Evolutionary conservation across 2,329 filamentous ascomycete genomes (phyloP).

Genomic region (Aspergillus versicolor): DNA sequence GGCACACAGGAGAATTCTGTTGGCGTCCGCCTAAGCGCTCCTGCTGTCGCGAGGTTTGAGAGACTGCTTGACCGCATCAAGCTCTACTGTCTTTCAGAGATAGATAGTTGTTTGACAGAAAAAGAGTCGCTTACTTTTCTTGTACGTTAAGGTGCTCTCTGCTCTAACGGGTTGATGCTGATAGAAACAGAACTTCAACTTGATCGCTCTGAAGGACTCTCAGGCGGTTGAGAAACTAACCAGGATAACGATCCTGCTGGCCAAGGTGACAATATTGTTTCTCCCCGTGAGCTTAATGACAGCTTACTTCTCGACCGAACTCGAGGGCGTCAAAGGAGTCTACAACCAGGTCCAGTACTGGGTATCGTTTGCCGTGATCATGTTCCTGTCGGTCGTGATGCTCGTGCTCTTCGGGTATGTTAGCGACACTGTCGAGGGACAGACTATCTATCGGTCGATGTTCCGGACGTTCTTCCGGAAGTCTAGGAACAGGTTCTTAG

Average conservation of each 20-base stretch:
- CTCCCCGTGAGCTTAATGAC: conserved; percentile 74
- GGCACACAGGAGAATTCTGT: conserved; percentile 28
- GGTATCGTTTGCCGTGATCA: conserved; percentile 64
- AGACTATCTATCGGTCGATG: conserved; percentile 50
- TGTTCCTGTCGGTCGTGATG: conserved; percentile 58
- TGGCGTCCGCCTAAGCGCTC: conserved; percentile 43
- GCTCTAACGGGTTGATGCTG: background rate
- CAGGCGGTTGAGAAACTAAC: conserved; percentile 70
- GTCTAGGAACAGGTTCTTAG: conserved; percentile 29
- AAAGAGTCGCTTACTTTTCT: conserved; percentile 69
- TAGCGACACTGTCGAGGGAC: conserved; percentile 59
- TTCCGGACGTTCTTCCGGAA: conserved; percentile 35
- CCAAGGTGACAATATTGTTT: conserved; percentile 74
- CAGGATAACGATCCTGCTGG: conserved; percentile 68
- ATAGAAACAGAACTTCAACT: conserved; percentile 66
- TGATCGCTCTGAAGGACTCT: conserved; percentile 74
- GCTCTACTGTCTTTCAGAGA: conserved; percentile 62
- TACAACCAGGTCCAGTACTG: conserved; percentile 67
- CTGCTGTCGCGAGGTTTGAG: conserved; percentile 60
- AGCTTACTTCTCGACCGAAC: conserved; percentile 69
- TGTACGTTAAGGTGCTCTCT: conserved; percentile 42
- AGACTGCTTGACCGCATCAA: conserved; percentile 61
- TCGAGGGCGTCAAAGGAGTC: conserved; percentile 54
- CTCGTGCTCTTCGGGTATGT: conserved; percentile 58
- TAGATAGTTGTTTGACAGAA: conserved; percentile 64